Evolutionary conservation across 495 filamentous ascomycete species (phyloP).

Genomic region (Friedmanniomyces endolithicus): DNA sequence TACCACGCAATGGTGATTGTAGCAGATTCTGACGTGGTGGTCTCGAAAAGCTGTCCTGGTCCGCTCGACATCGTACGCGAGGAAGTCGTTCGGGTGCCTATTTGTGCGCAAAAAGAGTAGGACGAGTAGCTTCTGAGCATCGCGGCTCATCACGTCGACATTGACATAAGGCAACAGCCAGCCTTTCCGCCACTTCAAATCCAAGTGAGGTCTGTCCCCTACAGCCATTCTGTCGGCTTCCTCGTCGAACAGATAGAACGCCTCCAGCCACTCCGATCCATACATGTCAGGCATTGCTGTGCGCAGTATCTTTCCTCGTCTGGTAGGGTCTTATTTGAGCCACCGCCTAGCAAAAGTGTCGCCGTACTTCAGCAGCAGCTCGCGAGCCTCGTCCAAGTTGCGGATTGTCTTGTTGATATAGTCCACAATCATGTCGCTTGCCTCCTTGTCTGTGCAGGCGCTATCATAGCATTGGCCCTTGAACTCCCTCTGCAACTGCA

Average conservation of each 20-base stretch:
- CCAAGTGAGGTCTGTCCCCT: not conserved
- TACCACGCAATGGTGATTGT: not conserved
- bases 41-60: not conserved
- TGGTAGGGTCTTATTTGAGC: not conserved
- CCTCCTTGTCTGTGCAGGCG: too few species aligned
- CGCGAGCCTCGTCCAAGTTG: not conserved
- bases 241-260: not conserved
- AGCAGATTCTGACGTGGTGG: not conserved
- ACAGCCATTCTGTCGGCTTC: not conserved
- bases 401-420: too few species aligned
- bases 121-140: not conserved
- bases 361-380: not conserved
- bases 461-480: too few species aligned
- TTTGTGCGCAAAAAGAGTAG: not conserved
- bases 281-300: not conserved
- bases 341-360: not conserved
- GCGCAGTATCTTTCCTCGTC: not conserved
- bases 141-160: not conserved
- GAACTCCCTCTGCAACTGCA: too few species aligned
- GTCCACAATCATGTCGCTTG: too few species aligned
- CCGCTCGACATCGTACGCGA: not conserved
- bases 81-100: not conserved
- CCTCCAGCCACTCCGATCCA: not conserved
- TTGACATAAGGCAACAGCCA: not conserved
- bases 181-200: not conserved